phyloP scores from a whole-genome alignment of 2,329 filamentous ascomycete genomes.

The Paecilomyces variotii region DNA sequence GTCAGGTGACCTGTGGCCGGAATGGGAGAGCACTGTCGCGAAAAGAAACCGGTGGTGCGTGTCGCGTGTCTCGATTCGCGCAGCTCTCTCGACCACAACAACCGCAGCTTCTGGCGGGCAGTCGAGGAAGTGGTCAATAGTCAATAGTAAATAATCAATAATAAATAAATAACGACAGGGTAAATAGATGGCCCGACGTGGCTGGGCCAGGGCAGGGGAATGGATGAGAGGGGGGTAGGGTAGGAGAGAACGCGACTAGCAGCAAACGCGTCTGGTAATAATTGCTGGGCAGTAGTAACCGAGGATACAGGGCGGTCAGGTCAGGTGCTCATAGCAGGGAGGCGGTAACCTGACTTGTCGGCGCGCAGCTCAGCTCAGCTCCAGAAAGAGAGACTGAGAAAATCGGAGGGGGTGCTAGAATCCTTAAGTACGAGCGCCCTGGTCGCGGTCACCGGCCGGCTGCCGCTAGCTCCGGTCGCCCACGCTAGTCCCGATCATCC shows the following conservation, averaged over 20 bases:
- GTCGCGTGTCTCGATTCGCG: conserved; percentile 1
- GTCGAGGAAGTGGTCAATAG: background rate
- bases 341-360: conserved; percentile 13
- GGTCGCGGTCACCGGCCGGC: conserved; percentile 23
- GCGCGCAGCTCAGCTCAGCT: conserved; percentile 19
- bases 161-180: no score
- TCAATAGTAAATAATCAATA: no score
- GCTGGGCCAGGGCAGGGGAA: background rate
- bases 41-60: background rate
- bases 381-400: conserved; percentile 31
- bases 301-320: conserved; percentile 10
- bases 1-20: conserved; percentile 14
- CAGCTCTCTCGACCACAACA: background rate
- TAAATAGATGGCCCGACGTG: conserved; percentile 1
- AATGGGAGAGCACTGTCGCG: background rate
- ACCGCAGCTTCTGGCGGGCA: background rate
- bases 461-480: conserved; percentile 30
- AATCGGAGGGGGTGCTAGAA: conserved; percentile 33
- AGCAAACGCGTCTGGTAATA: conserved; percentile 1
- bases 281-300: conserved; percentile 3
- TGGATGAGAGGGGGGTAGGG: background rate
- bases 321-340: conserved; percentile 9
- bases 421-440: conserved; percentile 34
- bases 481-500: conserved; percentile 25
- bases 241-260: background rate